Conservation (phyloP, 306 rosid species). For the Vigna nakashimae region DNA sequence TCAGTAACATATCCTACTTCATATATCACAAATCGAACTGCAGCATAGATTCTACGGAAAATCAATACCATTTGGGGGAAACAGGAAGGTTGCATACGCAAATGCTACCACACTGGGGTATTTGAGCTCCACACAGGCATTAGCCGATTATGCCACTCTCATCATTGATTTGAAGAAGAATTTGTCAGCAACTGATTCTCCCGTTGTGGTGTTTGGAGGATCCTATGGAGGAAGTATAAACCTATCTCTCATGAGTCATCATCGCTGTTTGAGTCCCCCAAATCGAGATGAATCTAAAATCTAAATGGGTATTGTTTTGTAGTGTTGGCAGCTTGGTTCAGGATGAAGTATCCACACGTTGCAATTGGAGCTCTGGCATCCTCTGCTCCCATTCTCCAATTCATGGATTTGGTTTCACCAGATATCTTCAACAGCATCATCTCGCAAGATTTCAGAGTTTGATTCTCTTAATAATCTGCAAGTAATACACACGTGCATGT, state of each 20-base stretch:
- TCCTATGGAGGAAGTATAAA: slow-evolving; percentile 90
- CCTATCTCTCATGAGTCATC: background rate
- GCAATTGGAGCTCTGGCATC: slow-evolving; percentile 89
- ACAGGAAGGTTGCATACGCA: slow-evolving; percentile 52
- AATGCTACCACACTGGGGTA: slow-evolving; percentile 72
- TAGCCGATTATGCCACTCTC: slow-evolving; percentile 89
- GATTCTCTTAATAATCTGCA: slow-evolving; percentile 11
- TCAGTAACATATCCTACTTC: background rate
- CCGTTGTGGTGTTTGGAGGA: slow-evolving; percentile 89
- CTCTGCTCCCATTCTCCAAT: slow-evolving; percentile 84
- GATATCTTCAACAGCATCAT: slow-evolving; percentile 56
- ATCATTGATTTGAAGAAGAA: slow-evolving; percentile 72
- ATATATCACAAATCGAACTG: slow-evolving; percentile 31
- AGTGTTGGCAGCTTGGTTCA: slow-evolving; percentile 95
- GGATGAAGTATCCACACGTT: slow-evolving; percentile 82
- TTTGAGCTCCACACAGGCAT: slow-evolving; percentile 77
- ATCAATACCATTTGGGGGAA: slow-evolving; percentile 79
- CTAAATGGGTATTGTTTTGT: slow-evolving; percentile 19
- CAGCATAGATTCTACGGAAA: slow-evolving; percentile 96
- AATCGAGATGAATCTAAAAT: background rate
- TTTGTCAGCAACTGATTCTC: slow-evolving; percentile 66
- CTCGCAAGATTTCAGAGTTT: slow-evolving; percentile 78
- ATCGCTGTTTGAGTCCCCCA: background rate
- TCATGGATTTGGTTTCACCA: slow-evolving; percentile 67
- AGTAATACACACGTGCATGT: background rate